phyloP scores from a whole-genome alignment of 169 alveolate species.

The Perkinsus chesapeaki region DNA sequence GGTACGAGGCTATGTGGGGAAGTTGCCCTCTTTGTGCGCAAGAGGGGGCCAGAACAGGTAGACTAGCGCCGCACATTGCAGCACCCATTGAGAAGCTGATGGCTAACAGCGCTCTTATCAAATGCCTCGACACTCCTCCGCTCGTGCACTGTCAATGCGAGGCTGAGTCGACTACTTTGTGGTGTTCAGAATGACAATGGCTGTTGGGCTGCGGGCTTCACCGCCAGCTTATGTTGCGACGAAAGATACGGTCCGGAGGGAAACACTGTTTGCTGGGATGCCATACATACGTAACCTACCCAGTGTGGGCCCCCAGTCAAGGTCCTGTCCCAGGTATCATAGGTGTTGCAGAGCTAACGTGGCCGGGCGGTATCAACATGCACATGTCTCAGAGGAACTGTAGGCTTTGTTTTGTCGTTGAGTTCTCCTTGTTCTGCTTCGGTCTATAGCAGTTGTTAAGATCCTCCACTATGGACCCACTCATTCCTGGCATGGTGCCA shows the following conservation, averaged over 20 bases:
- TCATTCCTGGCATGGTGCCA: neutral
- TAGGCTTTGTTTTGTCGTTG: neutral
- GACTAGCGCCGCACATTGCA: no score
- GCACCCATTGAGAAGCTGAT: no score
- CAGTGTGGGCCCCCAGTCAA: neutral
- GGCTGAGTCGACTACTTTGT: neutral
- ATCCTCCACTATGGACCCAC: neutral
- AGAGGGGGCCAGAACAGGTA: neutral
- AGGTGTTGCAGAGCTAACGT: neutral
- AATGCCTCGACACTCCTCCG: no score
- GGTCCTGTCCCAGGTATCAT: neutral
- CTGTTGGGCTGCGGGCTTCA: neutral
- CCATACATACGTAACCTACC: neutral
- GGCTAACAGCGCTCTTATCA: no score
- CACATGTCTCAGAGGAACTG: neutral
- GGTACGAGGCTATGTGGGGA: neutral
- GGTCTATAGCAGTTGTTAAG: neutral
- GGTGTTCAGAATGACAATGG: neutral
- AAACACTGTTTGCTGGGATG: neutral
- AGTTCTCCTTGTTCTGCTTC: no score
- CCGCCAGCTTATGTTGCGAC: neutral
- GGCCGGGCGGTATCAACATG: neutral
- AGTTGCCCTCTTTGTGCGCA: neutral
- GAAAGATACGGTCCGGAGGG: neutral
- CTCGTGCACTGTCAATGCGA: no score